Percentiles rank a stretch among this genome's conserved stretches.
Conservation (phyloP, 2,329 filamentous ascomycete genomes). For the Phialophora chinensis region DNA sequence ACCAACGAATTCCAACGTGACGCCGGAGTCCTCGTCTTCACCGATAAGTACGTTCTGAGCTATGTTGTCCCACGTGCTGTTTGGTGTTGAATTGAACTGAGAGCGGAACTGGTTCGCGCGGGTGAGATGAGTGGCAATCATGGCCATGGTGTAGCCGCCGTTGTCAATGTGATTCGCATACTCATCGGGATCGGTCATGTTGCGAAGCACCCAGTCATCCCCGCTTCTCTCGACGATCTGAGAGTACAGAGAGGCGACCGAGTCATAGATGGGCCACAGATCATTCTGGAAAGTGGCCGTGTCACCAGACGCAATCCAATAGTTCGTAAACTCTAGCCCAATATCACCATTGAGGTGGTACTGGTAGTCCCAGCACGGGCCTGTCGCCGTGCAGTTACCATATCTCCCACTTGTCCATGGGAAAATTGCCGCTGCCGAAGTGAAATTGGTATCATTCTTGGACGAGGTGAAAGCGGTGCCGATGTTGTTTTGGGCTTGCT, state of each 20-base stretch:
- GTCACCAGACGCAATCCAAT: slow-evolving; percentile 66
- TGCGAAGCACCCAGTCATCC: slow-evolving; percentile 59
- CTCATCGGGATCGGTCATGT: slow-evolving; percentile 76
- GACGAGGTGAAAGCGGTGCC: slow-evolving; percentile 62
- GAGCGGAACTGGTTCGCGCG: slow-evolving; percentile 64
- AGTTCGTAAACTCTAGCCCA: slow-evolving; percentile 65
- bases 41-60: slow-evolving; percentile 63
- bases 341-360: slow-evolving; percentile 76
- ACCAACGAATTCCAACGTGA: slow-evolving; percentile 67
- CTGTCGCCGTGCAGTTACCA: slow-evolving; percentile 71
- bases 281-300: slow-evolving; percentile 60
- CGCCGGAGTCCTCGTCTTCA: slow-evolving; percentile 59
- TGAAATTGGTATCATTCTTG: slow-evolving; percentile 65
- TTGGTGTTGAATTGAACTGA: slow-evolving; percentile 60
- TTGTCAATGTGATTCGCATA: slow-evolving; percentile 72
- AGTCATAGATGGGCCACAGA: slow-evolving; percentile 68
- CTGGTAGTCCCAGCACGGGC: slow-evolving; percentile 72
- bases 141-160: slow-evolving; percentile 70
- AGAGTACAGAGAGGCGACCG: slow-evolving; percentile 66
- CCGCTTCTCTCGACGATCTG: slow-evolving; percentile 67
- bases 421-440: slow-evolving; percentile 64
- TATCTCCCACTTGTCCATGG: slow-evolving; percentile 71
- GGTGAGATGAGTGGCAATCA: slow-evolving; percentile 62
- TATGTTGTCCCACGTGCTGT: slow-evolving; percentile 65
- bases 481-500: slow-evolving; percentile 66